Base-by-base conservation (phyloP, 2,329 filamentous ascomycete genomes). In the Endoconidiophora laricicola region DNA sequence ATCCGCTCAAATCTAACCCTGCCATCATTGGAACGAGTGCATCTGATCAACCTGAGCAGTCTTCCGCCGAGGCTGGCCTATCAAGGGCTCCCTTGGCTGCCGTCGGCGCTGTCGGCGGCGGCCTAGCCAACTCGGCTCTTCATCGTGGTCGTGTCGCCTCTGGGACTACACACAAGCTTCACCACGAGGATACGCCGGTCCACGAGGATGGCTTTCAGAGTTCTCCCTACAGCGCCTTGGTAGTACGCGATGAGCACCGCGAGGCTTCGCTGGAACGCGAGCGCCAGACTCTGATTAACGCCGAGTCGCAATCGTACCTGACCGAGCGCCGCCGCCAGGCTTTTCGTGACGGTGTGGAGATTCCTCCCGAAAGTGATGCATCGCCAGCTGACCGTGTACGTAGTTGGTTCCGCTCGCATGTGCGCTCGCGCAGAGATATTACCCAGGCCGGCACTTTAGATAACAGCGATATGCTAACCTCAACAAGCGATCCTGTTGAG, bases 1-100 rank as follows among this genome's bases (percentile, higher is more conserved):
- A 48, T n/a, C 51, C 51, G 20, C 22, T 53, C 20, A 47, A 53
- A 29, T 50, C 47, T 3, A 53, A 53, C 47, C 44, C 47, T n/a
- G 24, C 47, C 6, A 22, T 39, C 20, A n/a, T 33, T 12, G 49
- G 36, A 46, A 16, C 4, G n/a, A 18, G 36, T n/a, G 36, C 5
- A n/a, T 18, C 29, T 14, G 33, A 18, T 2, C 20, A 23, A 33
- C 20, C 33, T 33, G 26, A n/a, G n/a, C n/a, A 23, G 45, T 14
- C 14, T 24, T 18, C 20, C 20, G 1, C 41, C 24, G 41, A 22
- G 24, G 14, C 20, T 24, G 41, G 14, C 20, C 20, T 10, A 20
- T 7, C 7, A 10, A 40, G 14, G 9, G 20, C 36, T 7, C 50
- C 50, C 12, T 16, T 44, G 4, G 45, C 38, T 40, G 45, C 45